Percentiles rank a stretch among this genome's conserved stretches.
Conservation (phyloP, 2,329 filamentous ascomycete genomes). For the Fusarium anthophilum region DNA sequence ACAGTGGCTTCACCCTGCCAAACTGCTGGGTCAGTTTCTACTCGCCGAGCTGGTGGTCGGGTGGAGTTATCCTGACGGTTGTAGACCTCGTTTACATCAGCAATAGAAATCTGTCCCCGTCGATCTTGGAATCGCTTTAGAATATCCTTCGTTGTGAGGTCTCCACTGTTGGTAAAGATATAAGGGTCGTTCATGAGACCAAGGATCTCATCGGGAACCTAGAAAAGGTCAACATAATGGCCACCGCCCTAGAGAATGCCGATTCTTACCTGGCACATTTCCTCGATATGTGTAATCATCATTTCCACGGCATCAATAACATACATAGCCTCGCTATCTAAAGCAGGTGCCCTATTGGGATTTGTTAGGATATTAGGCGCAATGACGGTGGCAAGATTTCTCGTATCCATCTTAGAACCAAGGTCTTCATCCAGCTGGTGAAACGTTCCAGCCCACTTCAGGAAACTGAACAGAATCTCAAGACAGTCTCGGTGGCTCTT, state of each 20-base stretch:
- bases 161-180: conserved; percentile 82
- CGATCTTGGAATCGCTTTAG: conserved; percentile 92
- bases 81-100: conserved; percentile 66
- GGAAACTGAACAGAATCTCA: conserved; percentile 93
- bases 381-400: conserved; percentile 97
- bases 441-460: conserved; percentile 98
- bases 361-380: conserved; percentile 93
- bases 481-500: conserved; percentile 93
- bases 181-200: conserved; percentile 84
- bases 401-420: conserved; percentile 98
- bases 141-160: conserved; percentile 97
- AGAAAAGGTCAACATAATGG: conserved; percentile 19
- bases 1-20: conserved; percentile 88
- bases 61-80: conserved; percentile 67
- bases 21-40: conserved; percentile 87
- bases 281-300: conserved; percentile 91
- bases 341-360: conserved; percentile 68
- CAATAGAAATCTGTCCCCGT: conserved; percentile 65
- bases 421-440: conserved; percentile 96
- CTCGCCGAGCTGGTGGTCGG: conserved; percentile 66
- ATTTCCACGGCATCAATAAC: conserved; percentile 93
- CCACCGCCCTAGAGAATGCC: conserved; percentile 21
- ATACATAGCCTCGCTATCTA: conserved; percentile 89
- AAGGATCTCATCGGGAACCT: conserved; percentile 94
- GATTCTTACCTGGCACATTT: conserved; percentile 89